A percentile compares a stretch with the other conserved stretches of the same genome.
Evolutionary conservation across 2,329 filamentous ascomycete species (phyloP).

Genomic region (Penicillium sp.): DNA sequence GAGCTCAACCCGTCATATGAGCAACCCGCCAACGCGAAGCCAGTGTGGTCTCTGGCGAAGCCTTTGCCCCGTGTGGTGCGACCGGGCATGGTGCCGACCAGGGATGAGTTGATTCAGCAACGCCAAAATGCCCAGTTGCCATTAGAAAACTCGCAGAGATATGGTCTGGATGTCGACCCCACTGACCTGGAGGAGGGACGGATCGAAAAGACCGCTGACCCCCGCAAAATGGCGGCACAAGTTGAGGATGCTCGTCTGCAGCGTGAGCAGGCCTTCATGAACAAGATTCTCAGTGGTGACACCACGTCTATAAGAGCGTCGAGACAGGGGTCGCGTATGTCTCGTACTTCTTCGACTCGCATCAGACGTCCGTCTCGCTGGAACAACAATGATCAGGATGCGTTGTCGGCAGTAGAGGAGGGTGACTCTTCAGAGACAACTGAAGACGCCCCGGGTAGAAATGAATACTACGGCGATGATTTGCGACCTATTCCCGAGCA

Average conservation of each 20-base stretch:
- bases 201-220: slow-evolving; percentile 39
- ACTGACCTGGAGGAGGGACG: slow-evolving; percentile 46
- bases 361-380: slow-evolving; percentile 22
- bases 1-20: slow-evolving; percentile 58
- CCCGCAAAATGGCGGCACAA: slow-evolving; percentile 45
- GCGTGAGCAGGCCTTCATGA: slow-evolving; percentile 43
- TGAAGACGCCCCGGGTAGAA: slow-evolving; percentile 4
- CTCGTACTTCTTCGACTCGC: slow-evolving; percentile 25
- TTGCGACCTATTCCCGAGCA: slow-evolving; percentile 21
- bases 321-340: slow-evolving; percentile 20
- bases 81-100: slow-evolving; percentile 53
- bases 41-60: slow-evolving; percentile 56
- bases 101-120: slow-evolving; percentile 38
- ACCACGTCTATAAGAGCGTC: slow-evolving; percentile 14
- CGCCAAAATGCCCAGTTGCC: slow-evolving; percentile 34
- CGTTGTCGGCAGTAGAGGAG: slow-evolving; percentile 28
- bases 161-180: slow-evolving; percentile 42
- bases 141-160: slow-evolving; percentile 32
- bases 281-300: slow-evolving; percentile 35
- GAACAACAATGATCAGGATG: slow-evolving; percentile 16
- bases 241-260: slow-evolving; percentile 44
- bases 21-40: slow-evolving; percentile 50
- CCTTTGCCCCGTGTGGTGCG: slow-evolving; percentile 56
- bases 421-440: slow-evolving; percentile 14
- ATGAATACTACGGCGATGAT: slow-evolving; percentile 20